Conservation (phyloP, 2,329 filamentous ascomycete genomes). For the Fusarium sp. region DNA sequence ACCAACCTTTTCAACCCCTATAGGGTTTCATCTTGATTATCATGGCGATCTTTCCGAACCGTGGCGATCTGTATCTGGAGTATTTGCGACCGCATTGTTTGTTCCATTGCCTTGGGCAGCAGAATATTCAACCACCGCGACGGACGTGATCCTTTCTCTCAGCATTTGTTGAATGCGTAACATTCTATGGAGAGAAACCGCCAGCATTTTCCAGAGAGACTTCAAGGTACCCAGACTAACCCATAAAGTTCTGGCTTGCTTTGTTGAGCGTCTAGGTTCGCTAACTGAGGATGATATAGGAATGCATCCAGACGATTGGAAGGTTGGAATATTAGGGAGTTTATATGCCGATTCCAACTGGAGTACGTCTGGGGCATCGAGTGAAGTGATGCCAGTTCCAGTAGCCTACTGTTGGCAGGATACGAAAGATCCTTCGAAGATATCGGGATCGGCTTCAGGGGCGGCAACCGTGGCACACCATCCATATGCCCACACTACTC, state of each 20-base stretch:
- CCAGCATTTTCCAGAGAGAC: not conserved
- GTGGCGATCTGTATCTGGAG: not conserved
- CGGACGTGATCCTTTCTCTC: not conserved
- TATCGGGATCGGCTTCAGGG: not conserved
- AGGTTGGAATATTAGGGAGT: not conserved
- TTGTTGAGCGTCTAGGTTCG: not conserved
- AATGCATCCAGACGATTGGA: not conserved
- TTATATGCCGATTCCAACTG: not conserved
- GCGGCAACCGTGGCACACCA: not conserved
- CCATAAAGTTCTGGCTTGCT: not conserved
- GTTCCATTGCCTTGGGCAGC: not conserved
- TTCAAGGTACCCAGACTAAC: not conserved
- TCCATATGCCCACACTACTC: not conserved
- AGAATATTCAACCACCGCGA: not conserved
- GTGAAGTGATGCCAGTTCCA: not conserved
- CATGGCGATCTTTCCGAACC: not conserved
- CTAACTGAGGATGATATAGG: not conserved
- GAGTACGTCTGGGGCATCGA: not conserved
- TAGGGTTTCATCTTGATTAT: not conserved
- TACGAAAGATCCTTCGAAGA: not conserved
- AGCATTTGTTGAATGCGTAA: not conserved
- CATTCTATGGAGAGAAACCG: not conserved
- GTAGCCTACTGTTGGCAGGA: not conserved
- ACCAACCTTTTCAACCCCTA: not conserved
- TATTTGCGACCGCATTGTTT: not conserved